A percentile compares a stretch with the other conserved stretches of the same genome.
Conservation (phyloP, 495 filamentous ascomycete genomes). For the Xylaria venustula region DNA sequence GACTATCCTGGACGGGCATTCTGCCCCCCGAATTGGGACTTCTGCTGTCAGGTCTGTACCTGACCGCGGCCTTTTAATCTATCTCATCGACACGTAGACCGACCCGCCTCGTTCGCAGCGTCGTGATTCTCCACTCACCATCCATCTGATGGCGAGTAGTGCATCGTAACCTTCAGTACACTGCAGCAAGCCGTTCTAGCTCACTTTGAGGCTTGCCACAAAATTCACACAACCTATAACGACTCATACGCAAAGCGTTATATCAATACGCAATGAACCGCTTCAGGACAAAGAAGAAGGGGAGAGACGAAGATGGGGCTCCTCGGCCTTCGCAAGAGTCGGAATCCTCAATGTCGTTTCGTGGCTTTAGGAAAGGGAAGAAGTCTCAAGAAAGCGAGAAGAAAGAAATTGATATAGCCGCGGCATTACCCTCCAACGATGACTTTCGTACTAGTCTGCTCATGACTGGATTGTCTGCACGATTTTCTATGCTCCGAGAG, state of each 20-base stretch:
- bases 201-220: not conserved
- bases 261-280: constrained; percentile 61
- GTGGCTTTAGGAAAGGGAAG: constrained; percentile 57
- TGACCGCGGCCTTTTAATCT: not conserved
- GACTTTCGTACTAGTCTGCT: constrained; percentile 96
- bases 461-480: constrained; percentile 90
- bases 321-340: constrained; percentile 50
- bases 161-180: not conserved
- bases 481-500: constrained; percentile 94
- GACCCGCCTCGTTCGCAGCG: not conserved
- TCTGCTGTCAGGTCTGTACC: not conserved
- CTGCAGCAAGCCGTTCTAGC: not conserved
- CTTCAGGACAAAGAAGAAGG: constrained; percentile 70
- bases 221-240: not conserved
- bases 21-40: not conserved
- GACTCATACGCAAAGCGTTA: not conserved
- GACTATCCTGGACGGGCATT: constrained; percentile 1
- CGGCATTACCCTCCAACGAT: constrained; percentile 75
- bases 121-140: not conserved
- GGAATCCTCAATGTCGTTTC: constrained; percentile 49
- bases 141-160: constrained; percentile 6
- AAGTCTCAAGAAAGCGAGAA: constrained; percentile 60
- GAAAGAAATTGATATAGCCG: constrained; percentile 67
- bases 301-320: constrained; percentile 54
- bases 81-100: not conserved